These are phyloP conservation scores for Nephelium lappaceum DNA, from an alignment of 345 rosid genomes.

Conservation along the genomic window DNA sequence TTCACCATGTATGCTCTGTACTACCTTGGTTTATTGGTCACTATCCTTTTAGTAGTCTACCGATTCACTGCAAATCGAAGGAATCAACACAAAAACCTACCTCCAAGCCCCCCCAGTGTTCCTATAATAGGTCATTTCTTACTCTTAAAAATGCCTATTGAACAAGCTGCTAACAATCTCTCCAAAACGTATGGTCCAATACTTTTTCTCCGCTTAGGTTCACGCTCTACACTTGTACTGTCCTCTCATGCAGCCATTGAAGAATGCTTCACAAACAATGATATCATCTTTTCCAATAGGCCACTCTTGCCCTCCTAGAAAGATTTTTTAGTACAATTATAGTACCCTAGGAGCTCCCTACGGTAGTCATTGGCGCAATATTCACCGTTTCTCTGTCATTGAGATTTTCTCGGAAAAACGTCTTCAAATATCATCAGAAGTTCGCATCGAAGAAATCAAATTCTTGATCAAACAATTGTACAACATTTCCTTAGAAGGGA, in stretches of 20 bases:
- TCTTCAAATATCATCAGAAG: too few relatives aligned
- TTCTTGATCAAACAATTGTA: conserved; percentile 1
- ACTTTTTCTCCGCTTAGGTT: conserved; percentile 25
- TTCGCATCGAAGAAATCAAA: too few relatives aligned
- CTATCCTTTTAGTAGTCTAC: too few relatives aligned
- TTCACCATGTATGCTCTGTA: too few relatives aligned
- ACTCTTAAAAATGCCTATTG: conserved; percentile 25
- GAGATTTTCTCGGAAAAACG: not conserved
- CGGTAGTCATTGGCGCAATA: conserved; percentile 1
- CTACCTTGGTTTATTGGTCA: too few relatives aligned
- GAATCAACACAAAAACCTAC: conserved; percentile 3
- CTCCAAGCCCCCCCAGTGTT: conserved; percentile 26
- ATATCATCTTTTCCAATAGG: conserved; percentile 3
- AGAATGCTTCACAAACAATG: conserved; percentile 7
- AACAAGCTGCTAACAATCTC: conserved; percentile 22
- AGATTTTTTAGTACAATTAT: not conserved
- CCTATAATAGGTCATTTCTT: conserved; percentile 35
- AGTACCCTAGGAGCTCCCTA: not conserved
- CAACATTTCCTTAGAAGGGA: not conserved
- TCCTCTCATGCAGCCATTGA: conserved; percentile 22
- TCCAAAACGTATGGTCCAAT: conserved; percentile 31
- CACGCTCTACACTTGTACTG: too few relatives aligned
- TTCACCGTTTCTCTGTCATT: not conserved
- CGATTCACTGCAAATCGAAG: too few relatives aligned
- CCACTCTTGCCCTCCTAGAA: conserved; percentile 1